These are phyloP conservation scores for Knufia fluminis DNA, from an alignment of 2,329 filamentous ascomycete species.

Conservation along the genomic window DNA sequence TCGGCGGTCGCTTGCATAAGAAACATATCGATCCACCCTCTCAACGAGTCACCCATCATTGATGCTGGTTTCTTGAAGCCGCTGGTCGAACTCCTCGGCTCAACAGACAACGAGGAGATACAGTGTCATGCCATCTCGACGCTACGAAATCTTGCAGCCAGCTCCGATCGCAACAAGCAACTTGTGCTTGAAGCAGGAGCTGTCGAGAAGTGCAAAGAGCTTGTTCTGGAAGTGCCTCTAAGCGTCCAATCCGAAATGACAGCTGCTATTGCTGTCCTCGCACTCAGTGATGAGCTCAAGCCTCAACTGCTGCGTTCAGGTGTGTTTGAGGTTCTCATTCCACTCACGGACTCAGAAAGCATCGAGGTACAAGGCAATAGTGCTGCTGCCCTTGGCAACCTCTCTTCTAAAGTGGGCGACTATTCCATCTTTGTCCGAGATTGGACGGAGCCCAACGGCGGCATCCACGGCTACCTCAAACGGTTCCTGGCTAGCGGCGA, in stretches of 20 bases:
- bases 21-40: slow-evolving; percentile 95
- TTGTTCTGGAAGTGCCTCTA: slow-evolving; percentile 84
- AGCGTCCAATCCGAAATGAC: slow-evolving; percentile 99
- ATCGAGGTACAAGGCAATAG: slow-evolving; percentile 99
- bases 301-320: slow-evolving; percentile 80
- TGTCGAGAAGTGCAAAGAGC: slow-evolving; percentile 96
- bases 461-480: slow-evolving; percentile 89
- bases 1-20: slow-evolving; percentile 96
- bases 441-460: slow-evolving; percentile 85
- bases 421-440: slow-evolving; percentile 93
- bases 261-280: slow-evolving; percentile 93
- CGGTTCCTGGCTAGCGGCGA: slow-evolving; percentile 91
- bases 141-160: slow-evolving; percentile 86
- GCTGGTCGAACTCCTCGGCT: slow-evolving; percentile 83
- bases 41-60: slow-evolving; percentile 97
- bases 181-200: slow-evolving; percentile 94
- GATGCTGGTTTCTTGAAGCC: slow-evolving; percentile 93
- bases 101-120: slow-evolving; percentile 96
- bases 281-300: slow-evolving; percentile 91
- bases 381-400: slow-evolving; percentile 85
- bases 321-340: slow-evolving; percentile 93
- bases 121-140: slow-evolving; percentile 98
- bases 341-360: slow-evolving; percentile 85
- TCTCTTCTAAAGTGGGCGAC: slow-evolving; percentile 96
- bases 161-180: slow-evolving; percentile 95